These are phyloP conservation scores for Macroventuria anomochaeta DNA, from an alignment of 2,329 filamentous ascomycete species.

Conservation along the genomic window DNA sequence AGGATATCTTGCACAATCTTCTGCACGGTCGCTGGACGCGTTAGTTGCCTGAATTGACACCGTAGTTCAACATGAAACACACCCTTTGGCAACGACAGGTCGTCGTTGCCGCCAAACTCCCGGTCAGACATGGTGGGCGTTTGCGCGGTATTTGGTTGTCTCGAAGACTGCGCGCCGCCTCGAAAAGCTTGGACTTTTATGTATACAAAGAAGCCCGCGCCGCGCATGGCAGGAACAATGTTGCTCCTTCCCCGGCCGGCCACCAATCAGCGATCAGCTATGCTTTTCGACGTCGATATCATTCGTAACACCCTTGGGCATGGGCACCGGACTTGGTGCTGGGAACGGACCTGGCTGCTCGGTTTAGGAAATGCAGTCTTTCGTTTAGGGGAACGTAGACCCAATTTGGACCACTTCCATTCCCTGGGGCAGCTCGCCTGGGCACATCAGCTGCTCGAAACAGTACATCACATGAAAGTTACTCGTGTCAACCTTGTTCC, in stretches of 20 bases:
- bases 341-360: constrained; percentile 7
- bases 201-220: constrained; percentile 14
- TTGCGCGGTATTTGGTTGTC: constrained; percentile 21
- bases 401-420: not conserved
- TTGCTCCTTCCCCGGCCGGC: constrained; percentile 7
- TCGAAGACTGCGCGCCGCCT: constrained; percentile 9
- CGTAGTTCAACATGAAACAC: constrained; percentile 10
- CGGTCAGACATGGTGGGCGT: constrained; percentile 49
- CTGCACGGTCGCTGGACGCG: constrained; percentile 66
- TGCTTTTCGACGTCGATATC: not conserved
- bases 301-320: constrained; percentile 7
- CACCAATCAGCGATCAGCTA: constrained; percentile 5
- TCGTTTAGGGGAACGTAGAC: not conserved
- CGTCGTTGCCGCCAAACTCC: constrained; percentile 53
- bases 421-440: constrained; percentile 4
- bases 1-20: constrained; percentile 96
- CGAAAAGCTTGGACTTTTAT: constrained; percentile 16
- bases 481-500: constrained; percentile 2
- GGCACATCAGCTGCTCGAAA: constrained; percentile 11
- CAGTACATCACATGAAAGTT: constrained; percentile 18
- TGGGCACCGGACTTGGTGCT: constrained; percentile 12
- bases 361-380: constrained; percentile 2
- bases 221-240: constrained; percentile 9
- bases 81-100: constrained; percentile 52
- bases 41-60: constrained; percentile 1